Conservation (phyloP, 2,329 filamentous ascomycete genomes). For the Salinomyces thailandicus region DNA sequence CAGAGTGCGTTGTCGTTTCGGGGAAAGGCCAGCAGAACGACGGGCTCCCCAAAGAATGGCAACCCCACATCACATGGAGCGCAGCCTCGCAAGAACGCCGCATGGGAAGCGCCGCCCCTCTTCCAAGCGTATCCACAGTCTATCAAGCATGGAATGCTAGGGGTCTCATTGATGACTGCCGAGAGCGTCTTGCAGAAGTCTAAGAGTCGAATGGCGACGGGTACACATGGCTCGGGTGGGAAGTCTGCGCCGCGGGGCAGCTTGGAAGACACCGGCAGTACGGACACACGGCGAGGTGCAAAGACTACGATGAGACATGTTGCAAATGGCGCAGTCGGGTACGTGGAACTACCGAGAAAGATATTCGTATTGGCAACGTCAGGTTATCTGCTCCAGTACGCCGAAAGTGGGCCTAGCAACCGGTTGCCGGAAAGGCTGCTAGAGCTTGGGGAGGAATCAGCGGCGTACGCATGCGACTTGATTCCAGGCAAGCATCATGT, state of each 20-base stretch:
- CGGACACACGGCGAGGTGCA: slow-evolving; percentile 9
- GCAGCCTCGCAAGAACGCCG: neutral
- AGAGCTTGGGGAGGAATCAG: slow-evolving; percentile 61
- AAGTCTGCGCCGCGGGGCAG: slow-evolving; percentile 2
- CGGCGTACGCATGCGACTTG: slow-evolving; percentile 68
- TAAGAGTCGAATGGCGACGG: slow-evolving; percentile 7
- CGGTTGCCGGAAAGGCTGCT: slow-evolving; percentile 64
- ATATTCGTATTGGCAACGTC: slow-evolving; percentile 61
- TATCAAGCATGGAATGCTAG: slow-evolving; percentile 61
- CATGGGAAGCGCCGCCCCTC: slow-evolving; percentile 52
- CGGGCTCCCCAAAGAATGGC: neutral
- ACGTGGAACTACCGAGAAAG: slow-evolving; percentile 52
- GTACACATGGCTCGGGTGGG: neutral
- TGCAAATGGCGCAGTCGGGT: slow-evolving; percentile 7
- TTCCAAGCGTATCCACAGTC: slow-evolving; percentile 83
- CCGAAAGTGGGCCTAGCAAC: slow-evolving; percentile 58
- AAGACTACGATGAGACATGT: slow-evolving; percentile 10
- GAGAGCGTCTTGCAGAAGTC: slow-evolving; percentile 39
- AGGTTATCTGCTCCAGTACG: slow-evolving; percentile 65
- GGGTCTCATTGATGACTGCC: slow-evolving; percentile 55
- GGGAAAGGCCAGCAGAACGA: neutral
- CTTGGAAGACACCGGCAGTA: slow-evolving; percentile 8
- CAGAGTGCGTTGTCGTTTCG: slow-evolving; percentile 7
- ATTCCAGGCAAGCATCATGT: slow-evolving; percentile 76
- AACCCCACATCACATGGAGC: neutral